phyloP scores from a whole-genome alignment of 345 rosid genomes.

The Camelina hispida region DNA sequence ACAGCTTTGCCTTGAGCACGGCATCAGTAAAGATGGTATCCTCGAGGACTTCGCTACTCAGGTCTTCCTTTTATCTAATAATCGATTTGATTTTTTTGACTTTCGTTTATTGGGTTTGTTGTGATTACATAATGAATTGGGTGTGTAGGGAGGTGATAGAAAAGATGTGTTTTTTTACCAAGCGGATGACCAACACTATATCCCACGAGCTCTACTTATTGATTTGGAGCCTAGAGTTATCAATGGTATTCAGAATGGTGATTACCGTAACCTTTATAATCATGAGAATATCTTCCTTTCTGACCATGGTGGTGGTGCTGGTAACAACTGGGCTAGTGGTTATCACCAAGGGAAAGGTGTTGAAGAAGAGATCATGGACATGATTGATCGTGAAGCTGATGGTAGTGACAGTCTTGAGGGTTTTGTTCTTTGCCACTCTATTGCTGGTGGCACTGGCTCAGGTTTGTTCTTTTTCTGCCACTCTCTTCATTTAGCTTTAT shows the following conservation, averaged over 20 bases:
- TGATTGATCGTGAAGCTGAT: conserved; percentile 99
- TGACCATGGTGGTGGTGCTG: conserved; percentile 98
- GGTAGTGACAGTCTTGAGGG: conserved; percentile 99
- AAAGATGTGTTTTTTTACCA: conserved; percentile 98
- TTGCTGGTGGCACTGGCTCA: conserved; percentile 99
- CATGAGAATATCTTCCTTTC: conserved; percentile 89
- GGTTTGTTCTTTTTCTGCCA: conserved; percentile 46
- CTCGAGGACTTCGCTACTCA: conserved; percentile 99
- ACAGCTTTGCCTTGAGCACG: conserved; percentile 99
- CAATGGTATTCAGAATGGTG: conserved; percentile 93
- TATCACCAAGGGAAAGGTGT: conserved; percentile 98
- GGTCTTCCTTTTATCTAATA: conserved; percentile 46
- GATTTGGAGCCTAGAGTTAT: conserved; percentile 99
- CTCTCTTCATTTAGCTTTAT: too few relatives aligned
- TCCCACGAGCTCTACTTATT: conserved; percentile 90
- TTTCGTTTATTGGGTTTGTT: background rate
- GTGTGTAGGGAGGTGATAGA: conserved; percentile 84
- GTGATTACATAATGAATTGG: background rate
- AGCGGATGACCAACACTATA: conserved; percentile 98
- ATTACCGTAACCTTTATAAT: conserved; percentile 90
- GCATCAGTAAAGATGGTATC: conserved; percentile 95
- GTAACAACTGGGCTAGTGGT: conserved; percentile 99
- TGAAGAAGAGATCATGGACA: conserved; percentile 97
- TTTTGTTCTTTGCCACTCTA: conserved; percentile 92
- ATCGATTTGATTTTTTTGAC: background rate